phyloP scores from a whole-genome alignment of 192 early-diverging fungal genomes.

The Rhizophlyctis rosea region DNA sequence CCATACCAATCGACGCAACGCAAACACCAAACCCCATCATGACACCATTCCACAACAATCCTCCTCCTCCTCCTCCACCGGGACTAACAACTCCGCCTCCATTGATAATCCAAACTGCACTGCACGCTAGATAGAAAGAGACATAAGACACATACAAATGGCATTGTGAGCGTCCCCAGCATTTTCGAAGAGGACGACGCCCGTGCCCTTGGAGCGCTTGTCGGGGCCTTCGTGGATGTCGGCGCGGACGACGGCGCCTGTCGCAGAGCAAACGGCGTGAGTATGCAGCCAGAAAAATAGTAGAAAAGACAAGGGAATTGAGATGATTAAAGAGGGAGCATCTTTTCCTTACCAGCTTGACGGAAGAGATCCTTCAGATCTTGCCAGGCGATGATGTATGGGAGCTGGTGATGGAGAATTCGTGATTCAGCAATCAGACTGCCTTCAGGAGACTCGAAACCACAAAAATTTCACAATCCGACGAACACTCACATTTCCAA shows the following conservation, averaged over 20 bases:
- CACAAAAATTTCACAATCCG: no score
- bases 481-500: slow-evolving; percentile 25
- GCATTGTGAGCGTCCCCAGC: slow-evolving; percentile 62
- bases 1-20: slow-evolving; percentile 5
- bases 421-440: background rate
- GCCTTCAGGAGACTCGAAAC: no score
- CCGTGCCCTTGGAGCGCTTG: slow-evolving; percentile 67
- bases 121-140: slow-evolving; percentile 15
- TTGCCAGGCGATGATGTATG: slow-evolving; percentile 77
- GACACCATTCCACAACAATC: no score
- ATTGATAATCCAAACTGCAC: slow-evolving; percentile 12
- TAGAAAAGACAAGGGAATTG: slow-evolving; percentile 18
- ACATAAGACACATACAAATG: slow-evolving; percentile 60
- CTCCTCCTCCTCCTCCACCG: background rate
- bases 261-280: no score
- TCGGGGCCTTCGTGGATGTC: slow-evolving; percentile 64
- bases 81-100: slow-evolving; percentile 2
- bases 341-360: slow-evolving; percentile 50
- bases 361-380: slow-evolving; percentile 85
- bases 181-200: slow-evolving; percentile 72
- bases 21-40: no score
- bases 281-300: slow-evolving; percentile 22
- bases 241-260: slow-evolving; percentile 65
- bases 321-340: slow-evolving; percentile 11
- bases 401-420: slow-evolving; percentile 53